These are phyloP conservation scores for Nicotiana noctiflora DNA, from an alignment of 257 asterid species.

Conservation along the genomic window DNA sequence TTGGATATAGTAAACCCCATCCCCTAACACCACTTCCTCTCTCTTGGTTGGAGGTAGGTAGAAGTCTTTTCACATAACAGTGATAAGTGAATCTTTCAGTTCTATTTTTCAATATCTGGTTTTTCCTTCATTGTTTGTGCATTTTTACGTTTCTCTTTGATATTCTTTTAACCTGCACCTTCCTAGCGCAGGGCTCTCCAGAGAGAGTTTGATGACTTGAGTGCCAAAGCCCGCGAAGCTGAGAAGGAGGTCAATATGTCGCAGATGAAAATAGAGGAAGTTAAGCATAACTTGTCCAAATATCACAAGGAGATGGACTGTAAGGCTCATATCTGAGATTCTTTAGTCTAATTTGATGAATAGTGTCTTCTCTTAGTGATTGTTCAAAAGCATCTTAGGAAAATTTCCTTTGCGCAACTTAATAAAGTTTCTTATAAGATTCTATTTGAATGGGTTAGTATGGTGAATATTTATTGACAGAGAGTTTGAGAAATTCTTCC, in stretches of 20 bases:
- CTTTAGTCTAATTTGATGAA: not conserved
- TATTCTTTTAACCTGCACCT: constrained; percentile 15
- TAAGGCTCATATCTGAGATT: constrained; percentile 31
- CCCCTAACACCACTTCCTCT: not conserved
- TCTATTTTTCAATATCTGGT: not conserved
- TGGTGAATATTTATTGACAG: not conserved
- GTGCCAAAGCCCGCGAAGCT: constrained; percentile 68
- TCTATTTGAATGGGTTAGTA: not conserved
- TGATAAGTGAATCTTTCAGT: not conserved
- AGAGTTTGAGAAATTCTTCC: not conserved
- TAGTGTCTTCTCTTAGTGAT: not conserved
- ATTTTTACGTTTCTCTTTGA: not conserved
- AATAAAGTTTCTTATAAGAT: not conserved
- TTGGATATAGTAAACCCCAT: not conserved
- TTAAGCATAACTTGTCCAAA: constrained; percentile 59
- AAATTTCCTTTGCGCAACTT: not conserved
- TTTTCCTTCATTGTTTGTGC: not conserved
- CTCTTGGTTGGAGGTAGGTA: constrained; percentile 2
- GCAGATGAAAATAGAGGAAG: constrained; percentile 77
- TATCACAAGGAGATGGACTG: constrained; percentile 70
- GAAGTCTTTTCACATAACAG: not conserved
- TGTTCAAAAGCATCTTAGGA: not conserved
- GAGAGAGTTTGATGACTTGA: constrained; percentile 70
- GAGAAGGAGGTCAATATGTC: constrained; percentile 69
- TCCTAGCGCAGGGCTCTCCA: constrained; percentile 51